Conservation (phyloP, 768 basidiomycete species). For the Mycena maculata region DNA sequence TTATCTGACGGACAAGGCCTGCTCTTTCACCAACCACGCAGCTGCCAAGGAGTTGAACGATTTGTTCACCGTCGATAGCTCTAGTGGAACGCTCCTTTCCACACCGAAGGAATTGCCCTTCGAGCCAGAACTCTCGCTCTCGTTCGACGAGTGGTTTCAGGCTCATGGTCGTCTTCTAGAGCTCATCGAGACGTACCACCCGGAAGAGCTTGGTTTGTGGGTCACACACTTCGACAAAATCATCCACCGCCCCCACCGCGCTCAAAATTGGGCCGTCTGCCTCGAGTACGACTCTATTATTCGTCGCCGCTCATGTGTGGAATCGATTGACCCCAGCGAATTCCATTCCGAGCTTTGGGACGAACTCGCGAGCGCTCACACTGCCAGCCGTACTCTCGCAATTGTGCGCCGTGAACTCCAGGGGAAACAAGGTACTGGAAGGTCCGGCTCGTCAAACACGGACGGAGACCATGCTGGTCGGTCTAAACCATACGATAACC, state of each 20-base stretch:
- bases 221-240: conserved; percentile 29
- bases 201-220: conserved; percentile 26
- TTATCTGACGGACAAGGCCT: conserved; percentile 26
- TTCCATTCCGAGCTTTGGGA: conserved; percentile 30
- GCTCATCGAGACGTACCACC: conserved; percentile 27
- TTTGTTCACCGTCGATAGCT: conserved; percentile 3
- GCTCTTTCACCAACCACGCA: conserved; percentile 1
- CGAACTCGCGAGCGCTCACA: conserved; percentile 1
- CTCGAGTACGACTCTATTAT: conserved; percentile 33
- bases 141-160: conserved; percentile 41
- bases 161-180: conserved; percentile 31
- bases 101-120: conserved; percentile 17
- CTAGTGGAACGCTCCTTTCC: conserved; percentile 13
- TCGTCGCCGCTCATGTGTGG: conserved; percentile 1
- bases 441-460: neutral
- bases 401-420: neutral
- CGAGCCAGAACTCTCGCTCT: conserved; percentile 26
- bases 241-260: conserved; percentile 13
- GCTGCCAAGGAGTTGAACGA: conserved; percentile 4
- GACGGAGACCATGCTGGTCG: neutral
- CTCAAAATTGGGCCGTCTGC: conserved; percentile 31
- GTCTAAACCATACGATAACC: neutral
- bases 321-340: conserved; percentile 14
- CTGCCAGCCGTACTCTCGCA: neutral
- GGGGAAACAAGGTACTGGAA: too few species aligned